Evolutionary conservation across 805 yeast genomes (phyloP).

Genomic region (Pichia kluyveri): DNA sequence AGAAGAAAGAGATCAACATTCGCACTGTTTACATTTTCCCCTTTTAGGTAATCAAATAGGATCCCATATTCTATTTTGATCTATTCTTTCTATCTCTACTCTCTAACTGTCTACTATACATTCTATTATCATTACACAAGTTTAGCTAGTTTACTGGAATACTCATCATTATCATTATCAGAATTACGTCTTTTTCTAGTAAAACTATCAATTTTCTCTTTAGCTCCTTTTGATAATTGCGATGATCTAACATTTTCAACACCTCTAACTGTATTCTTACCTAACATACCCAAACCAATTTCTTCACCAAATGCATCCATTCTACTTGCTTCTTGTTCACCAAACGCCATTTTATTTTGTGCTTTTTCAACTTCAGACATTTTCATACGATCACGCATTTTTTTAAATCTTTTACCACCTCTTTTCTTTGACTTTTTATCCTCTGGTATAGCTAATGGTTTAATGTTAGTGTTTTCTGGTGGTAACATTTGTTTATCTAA

Average conservation of each 20-base stretch:
- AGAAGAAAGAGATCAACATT: too few species aligned
- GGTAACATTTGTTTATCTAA: constrained; percentile 70
- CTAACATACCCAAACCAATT: constrained; percentile 71
- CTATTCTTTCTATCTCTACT: too few species aligned
- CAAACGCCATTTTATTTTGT: constrained; percentile 80
- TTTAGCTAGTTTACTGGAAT: too few species aligned
- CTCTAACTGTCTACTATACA: too few species aligned
- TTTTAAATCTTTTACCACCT: constrained; percentile 76
- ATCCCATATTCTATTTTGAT: too few species aligned
- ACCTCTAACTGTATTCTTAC: constrained; percentile 18
- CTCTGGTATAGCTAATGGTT: constrained; percentile 65
- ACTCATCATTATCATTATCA: too few species aligned
- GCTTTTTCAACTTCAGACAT: constrained; percentile 75
- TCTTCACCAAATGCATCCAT: constrained; percentile 70
- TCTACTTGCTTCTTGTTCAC: constrained; percentile 55
- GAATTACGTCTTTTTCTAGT: too few species aligned
- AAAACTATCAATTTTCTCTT: constrained; percentile 3
- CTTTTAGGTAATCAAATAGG: not conserved
- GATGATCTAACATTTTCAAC: constrained; percentile 7
- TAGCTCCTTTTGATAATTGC: constrained; percentile 11
- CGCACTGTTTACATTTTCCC: constrained; percentile 10
- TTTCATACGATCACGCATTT: constrained; percentile 71
- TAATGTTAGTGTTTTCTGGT: constrained; percentile 59
- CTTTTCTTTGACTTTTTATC: constrained; percentile 74
- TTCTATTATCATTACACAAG: too few species aligned